Evolutionary conservation across 768 basidiomycete genomes (phyloP).

Genomic region (Cyclocybe cylindracea): DNA sequence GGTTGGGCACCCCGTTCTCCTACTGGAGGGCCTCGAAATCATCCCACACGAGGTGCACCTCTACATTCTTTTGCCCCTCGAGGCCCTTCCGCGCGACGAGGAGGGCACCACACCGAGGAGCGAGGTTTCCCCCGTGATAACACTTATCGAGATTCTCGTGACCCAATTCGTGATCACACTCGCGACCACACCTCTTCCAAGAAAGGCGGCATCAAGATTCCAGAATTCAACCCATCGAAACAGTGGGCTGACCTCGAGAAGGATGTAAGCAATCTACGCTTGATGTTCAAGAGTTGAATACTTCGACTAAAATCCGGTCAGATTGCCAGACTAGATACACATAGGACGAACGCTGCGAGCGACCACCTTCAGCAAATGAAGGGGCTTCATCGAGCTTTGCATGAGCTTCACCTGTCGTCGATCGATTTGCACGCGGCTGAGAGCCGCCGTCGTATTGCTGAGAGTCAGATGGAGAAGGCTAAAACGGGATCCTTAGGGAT

Average conservation of each 20-base stretch:
- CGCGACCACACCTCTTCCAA: not conserved
- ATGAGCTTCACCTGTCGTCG: slow-evolving; percentile 60
- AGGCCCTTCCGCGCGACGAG: too few relatives aligned
- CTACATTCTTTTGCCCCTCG: not conserved
- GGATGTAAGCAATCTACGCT: slow-evolving; percentile 16
- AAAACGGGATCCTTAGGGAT: slow-evolving; percentile 62
- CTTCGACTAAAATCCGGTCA: not conserved
- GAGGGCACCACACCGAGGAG: too few relatives aligned
- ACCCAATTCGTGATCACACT: too few relatives aligned
- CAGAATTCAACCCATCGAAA: slow-evolving; percentile 7
- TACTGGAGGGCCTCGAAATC: slow-evolving; percentile 40
- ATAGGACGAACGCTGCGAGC: slow-evolving; percentile 37
- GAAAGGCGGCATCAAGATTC: not conserved
- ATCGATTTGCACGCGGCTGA: slow-evolving; percentile 64
- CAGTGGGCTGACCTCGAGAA: slow-evolving; percentile 15
- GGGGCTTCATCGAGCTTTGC: slow-evolving; percentile 48
- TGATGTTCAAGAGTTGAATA: not conserved
- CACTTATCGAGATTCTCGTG: too few relatives aligned
- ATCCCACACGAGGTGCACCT: slow-evolving; percentile 17
- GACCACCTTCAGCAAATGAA: slow-evolving; percentile 42
- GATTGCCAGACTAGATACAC: slow-evolving; percentile 36
- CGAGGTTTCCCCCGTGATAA: too few relatives aligned
- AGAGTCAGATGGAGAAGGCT: slow-evolving; percentile 62
- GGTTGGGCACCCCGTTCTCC: slow-evolving; percentile 33
- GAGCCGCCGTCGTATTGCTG: slow-evolving; percentile 57